These are phyloP conservation scores for Paecilomyces sp. DNA, from an alignment of 2,329 filamentous ascomycete species.

Conservation along the genomic window DNA sequence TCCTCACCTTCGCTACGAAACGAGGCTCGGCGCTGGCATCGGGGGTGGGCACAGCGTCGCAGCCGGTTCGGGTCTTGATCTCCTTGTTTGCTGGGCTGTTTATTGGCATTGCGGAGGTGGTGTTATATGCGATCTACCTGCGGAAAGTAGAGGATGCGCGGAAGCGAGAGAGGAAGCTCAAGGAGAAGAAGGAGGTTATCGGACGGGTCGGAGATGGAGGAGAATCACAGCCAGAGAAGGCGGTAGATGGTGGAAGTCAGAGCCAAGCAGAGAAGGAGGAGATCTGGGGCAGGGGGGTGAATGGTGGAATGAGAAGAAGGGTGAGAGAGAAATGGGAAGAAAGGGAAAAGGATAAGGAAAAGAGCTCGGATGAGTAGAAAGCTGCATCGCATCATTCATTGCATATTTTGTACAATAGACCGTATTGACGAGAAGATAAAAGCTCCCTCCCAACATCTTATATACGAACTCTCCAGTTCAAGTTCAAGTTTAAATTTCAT, in stretches of 20 bases:
- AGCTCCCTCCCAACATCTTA: background rate
- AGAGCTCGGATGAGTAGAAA: background rate
- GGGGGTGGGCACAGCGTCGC: conserved; percentile 13
- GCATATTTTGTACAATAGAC: background rate
- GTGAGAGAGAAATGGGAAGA: conserved; percentile 33
- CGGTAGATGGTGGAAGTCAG: background rate
- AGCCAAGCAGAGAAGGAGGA: conserved; percentile 18
- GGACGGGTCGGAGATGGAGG: conserved; percentile 11
- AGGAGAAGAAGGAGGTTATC: conserved; percentile 33
- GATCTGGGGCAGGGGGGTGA: conserved; percentile 35
- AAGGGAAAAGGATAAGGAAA: conserved; percentile 10
- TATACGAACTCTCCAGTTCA: background rate
- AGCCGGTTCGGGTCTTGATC: conserved; percentile 32
- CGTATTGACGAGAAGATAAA: background rate
- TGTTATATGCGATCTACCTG: conserved; percentile 41
- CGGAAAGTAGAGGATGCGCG: conserved; percentile 35
- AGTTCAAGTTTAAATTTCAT: background rate
- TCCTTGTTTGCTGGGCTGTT: conserved; percentile 32
- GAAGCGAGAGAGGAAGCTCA: conserved; percentile 27
- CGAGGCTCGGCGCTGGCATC: conserved; percentile 7
- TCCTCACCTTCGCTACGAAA: conserved; percentile 12
- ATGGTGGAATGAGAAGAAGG: conserved; percentile 33
- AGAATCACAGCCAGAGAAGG: conserved; percentile 1
- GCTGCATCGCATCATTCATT: background rate
- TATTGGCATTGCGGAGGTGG: conserved; percentile 41